Evolutionary conservation across 1,284 basidiomycete genomes (phyloP).

Genomic region (Puccinia horiana): DNA sequence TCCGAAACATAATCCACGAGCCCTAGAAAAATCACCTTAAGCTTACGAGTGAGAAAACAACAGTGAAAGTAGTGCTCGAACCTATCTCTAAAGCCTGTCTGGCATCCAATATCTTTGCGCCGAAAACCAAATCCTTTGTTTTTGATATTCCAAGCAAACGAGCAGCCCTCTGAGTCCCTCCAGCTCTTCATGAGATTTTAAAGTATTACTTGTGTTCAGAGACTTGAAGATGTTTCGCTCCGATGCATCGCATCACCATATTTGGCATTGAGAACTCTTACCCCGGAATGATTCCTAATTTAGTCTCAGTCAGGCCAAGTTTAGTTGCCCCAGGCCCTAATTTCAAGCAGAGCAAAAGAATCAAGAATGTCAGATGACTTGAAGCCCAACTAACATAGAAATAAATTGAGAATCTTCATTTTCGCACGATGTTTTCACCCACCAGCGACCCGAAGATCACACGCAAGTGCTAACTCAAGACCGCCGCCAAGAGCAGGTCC

Average conservation of each 20-base stretch:
- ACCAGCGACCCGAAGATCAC: slow-evolving; percentile 85
- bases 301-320: slow-evolving; percentile 79
- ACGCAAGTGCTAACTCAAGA: slow-evolving; percentile 79
- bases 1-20: slow-evolving; percentile 76
- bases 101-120: slow-evolving; percentile 69
- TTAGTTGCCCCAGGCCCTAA: slow-evolving; percentile 68
- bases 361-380: not conserved
- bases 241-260: not conserved
- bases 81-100: slow-evolving; percentile 75
- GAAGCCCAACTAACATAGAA: not conserved
- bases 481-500: slow-evolving; percentile 90
- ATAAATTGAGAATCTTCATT: not conserved
- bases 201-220: slow-evolving; percentile 14
- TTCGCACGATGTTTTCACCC: slow-evolving; percentile 28
- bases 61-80: slow-evolving; percentile 57
- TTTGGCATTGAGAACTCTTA: slow-evolving; percentile 28
- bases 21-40: slow-evolving; percentile 61
- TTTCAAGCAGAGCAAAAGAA: slow-evolving; percentile 53
- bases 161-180: slow-evolving; percentile 83
- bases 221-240: not conserved
- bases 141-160: slow-evolving; percentile 76
- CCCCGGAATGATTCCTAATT: slow-evolving; percentile 89
- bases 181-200: slow-evolving; percentile 63
- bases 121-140: slow-evolving; percentile 85
- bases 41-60: not conserved